Base-by-base conservation (phyloP, 805 yeast species). In the Saccharomycopsis microspora region DNA sequence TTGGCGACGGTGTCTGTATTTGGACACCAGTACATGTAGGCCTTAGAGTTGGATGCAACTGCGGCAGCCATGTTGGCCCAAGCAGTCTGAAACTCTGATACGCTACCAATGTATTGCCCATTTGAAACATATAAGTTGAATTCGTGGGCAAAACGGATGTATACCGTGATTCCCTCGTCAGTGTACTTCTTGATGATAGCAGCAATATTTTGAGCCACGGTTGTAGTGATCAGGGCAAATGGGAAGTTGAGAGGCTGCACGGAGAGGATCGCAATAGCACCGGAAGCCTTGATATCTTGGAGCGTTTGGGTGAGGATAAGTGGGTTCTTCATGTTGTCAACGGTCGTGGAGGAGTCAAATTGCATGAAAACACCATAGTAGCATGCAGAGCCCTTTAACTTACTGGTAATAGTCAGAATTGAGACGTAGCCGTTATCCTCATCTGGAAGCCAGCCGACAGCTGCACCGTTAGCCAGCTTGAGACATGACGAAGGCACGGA, bases 321-420 rank as follows among this genome's bases (percentile, higher is more conserved):
- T 33, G 44, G 39, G 39, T 45, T 45, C n/a, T 34, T 11, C 10
- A 30, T 29, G 28, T 32, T 19, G 7, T 39, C 29, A 28, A 32
- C 45, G 6, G 45, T 11, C 5, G 39, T 19, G 28, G 31, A 35
- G 2, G 44, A 27, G n/a, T 44, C 48, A 31, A 45, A 45, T 3
- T 45, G 48, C n/a, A 44, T 39, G 39, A 39, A 45, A 5, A 45
- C 27, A 10, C 48, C 48, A 29, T 45, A 45, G 48, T 10, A 45
- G 45, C 48, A 45, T 6, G 48, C 48, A 32, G 43, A 44, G 40
- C 46, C 48, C 42, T 31, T 44, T 36, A 44, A 41, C 40, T 11
- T 43, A 29, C 29, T 43, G 37, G 42, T 44, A 32, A 43, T 44
- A 32, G 32, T 38, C 27, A 19, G 11, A 27, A 44, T 38, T 27